A percentile compares a stretch with the other conserved stretches of the same genome.
These are phyloP conservation scores for Nakazawaea ernobii DNA, from an alignment of 805 yeast species.

Conservation along the genomic window DNA sequence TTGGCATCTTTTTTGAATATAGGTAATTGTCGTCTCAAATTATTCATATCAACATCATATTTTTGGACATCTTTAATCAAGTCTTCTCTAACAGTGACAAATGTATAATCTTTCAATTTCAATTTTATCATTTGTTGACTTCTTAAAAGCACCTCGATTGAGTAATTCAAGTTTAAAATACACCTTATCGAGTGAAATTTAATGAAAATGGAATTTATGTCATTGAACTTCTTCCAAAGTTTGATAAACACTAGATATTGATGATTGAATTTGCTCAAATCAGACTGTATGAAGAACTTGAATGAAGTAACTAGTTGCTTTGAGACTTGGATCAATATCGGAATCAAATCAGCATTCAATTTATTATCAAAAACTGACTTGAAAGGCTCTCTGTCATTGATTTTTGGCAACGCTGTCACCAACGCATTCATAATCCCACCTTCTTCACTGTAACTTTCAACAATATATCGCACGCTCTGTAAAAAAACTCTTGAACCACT, in stretches of 20 bases:
- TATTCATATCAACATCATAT: not conserved
- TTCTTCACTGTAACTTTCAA: not conserved
- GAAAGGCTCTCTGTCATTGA: slow-evolving; percentile 5
- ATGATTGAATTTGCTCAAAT: not conserved
- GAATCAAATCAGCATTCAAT: not conserved
- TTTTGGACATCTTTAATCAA: not conserved
- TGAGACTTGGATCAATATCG: not conserved
- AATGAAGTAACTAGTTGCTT: not conserved
- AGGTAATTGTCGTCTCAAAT: not conserved
- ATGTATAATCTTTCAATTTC: slow-evolving; percentile 1
- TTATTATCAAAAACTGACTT: slow-evolving; percentile 1
- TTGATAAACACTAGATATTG: slow-evolving; percentile 2
- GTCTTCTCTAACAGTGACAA: not conserved
- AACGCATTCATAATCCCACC: not conserved
- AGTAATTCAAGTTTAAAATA: not conserved
- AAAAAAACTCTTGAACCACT: not conserved
- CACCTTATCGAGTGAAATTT: slow-evolving; percentile 6
- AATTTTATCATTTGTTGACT: not conserved
- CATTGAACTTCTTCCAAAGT: not conserved
- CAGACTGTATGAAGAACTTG: not conserved
- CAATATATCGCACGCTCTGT: slow-evolving; percentile 5
- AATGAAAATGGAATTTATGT: slow-evolving; percentile 1
- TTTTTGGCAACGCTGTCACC: slow-evolving; percentile 3
- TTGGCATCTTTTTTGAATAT: not conserved
- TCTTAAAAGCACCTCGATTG: not conserved